Evolutionary conservation across 2,329 filamentous ascomycete genomes (phyloP).

Genomic region (Fusarium neocosmosporiellum): DNA sequence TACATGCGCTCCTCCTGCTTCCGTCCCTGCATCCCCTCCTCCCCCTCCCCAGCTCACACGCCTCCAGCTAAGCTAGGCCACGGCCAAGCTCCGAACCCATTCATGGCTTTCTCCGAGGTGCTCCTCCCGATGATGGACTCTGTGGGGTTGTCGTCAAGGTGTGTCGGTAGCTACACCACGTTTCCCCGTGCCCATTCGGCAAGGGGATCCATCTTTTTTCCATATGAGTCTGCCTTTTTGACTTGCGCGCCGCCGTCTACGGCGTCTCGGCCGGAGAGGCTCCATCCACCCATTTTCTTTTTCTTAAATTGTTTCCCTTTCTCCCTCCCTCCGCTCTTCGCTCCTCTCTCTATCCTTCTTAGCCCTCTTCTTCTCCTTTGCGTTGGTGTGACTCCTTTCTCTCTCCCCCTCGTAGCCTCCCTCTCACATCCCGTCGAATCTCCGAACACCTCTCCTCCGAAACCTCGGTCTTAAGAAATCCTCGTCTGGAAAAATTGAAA

Average conservation of each 20-base stretch:
- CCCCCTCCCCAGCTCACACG: background rate
- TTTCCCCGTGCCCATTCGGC: background rate
- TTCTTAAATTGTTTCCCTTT: conserved; percentile 26
- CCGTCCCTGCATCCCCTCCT: background rate
- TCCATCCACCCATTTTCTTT: background rate
- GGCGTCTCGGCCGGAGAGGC: background rate
- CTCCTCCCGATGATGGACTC: conserved; percentile 23
- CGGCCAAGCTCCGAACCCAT: conserved; percentile 11
- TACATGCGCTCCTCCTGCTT: background rate
- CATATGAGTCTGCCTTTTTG: background rate
- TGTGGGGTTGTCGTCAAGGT: conserved; percentile 34
- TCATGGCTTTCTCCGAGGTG: conserved; percentile 27
- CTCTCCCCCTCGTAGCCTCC: conserved; percentile 1
- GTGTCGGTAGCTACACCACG: conserved; percentile 23
- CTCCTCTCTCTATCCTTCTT: background rate
- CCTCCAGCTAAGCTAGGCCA: background rate
- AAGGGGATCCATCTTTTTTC: background rate
- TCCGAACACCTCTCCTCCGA: conserved; percentile 28
- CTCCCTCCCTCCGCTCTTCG: conserved; percentile 19
- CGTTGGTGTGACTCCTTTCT: background rate
- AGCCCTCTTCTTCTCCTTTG: background rate
- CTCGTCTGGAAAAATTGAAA: background rate
- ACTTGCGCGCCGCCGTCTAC: background rate
- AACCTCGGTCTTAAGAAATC: conserved; percentile 35
- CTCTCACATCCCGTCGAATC: conserved; percentile 13